phyloP scores from a whole-genome alignment of 2,329 filamentous ascomycete species.

The Botrytis sinoallii region DNA sequence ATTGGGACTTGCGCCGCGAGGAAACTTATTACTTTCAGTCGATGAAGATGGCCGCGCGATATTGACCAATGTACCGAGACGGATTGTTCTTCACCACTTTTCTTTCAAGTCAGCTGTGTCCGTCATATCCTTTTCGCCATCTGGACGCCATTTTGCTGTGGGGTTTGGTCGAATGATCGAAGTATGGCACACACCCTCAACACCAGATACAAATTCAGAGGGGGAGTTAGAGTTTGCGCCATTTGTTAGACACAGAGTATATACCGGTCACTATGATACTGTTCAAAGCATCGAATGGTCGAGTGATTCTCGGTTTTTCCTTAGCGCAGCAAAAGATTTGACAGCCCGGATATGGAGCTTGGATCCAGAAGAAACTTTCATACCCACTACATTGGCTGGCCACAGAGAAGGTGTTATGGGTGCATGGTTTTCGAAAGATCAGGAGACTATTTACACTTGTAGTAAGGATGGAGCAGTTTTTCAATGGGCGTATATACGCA shows the following conservation, averaged over 20 bases:
- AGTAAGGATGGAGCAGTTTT: constrained; percentile 98
- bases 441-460: constrained; percentile 93
- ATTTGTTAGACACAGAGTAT: constrained; percentile 83
- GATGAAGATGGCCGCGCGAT: constrained; percentile 95
- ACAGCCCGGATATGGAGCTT: constrained; percentile 95
- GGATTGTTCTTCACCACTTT: constrained; percentile 88
- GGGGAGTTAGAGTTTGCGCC: constrained; percentile 93
- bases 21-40: constrained; percentile 87
- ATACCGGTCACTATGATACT: constrained; percentile 83
- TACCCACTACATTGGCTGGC: constrained; percentile 83
- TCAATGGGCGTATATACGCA: constrained; percentile 77
- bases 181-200: constrained; percentile 93
- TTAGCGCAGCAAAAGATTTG: constrained; percentile 87
- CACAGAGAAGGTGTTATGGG: constrained; percentile 86
- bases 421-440: constrained; percentile 95
- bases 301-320: constrained; percentile 89
- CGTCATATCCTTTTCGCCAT: constrained; percentile 85
- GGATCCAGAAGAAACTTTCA: constrained; percentile 80
- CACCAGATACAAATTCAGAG: constrained; percentile 72
- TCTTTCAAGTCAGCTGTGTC: constrained; percentile 85
- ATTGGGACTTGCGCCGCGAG: constrained; percentile 82
- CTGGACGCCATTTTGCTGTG: constrained; percentile 85
- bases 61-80: constrained; percentile 81
- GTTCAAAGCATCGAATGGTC: constrained; percentile 92
- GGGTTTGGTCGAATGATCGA: constrained; percentile 84